A percentile compares a stretch with the other conserved stretches of the same genome.
Evolutionary conservation across 2,329 filamentous ascomycete genomes (phyloP).

Genomic region (Microsporum canis): DNA sequence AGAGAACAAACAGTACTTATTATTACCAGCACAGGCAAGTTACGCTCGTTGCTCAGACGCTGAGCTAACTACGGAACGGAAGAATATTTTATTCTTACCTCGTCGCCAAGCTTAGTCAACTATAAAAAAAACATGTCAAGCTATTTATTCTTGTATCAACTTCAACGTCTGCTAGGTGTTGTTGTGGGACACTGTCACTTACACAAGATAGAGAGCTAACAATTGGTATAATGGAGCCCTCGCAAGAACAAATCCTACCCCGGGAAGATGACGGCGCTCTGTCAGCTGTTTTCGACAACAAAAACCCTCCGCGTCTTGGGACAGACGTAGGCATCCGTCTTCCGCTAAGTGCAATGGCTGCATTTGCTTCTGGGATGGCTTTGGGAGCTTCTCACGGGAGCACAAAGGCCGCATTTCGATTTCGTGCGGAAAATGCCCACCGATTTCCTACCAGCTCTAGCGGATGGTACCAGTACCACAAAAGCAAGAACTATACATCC

Average conservation of each 20-base stretch:
- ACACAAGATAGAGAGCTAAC: background rate
- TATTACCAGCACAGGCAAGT: too few species aligned
- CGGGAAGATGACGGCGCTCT: background rate
- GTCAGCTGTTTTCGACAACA: constrained; percentile 27
- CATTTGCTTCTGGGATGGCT: constrained; percentile 56
- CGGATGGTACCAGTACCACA: constrained; percentile 98
- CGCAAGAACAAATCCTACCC: background rate
- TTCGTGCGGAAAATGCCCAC: constrained; percentile 93
- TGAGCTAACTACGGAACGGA: too few species aligned
- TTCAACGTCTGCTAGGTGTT: too few species aligned
- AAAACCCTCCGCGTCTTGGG: constrained; percentile 40
- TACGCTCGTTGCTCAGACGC: too few species aligned
- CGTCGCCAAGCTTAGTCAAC: too few species aligned
- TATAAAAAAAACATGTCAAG: too few species aligned
- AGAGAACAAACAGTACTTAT: too few species aligned
- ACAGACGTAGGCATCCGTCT: constrained; percentile 56
- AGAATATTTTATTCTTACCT: too few species aligned
- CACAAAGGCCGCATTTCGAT: constrained; percentile 64
- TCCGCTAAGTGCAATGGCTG: constrained; percentile 50
- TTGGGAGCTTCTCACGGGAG: constrained; percentile 64
- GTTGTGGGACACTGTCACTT: too few species aligned
- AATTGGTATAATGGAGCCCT: background rate
- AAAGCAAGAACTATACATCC: constrained; percentile 87
- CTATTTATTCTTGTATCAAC: too few species aligned
- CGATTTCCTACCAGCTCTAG: constrained; percentile 69